These are phyloP conservation scores for Ganoderma lingzhi DNA, from an alignment of 1,284 basidiomycete genomes.

Conservation along the genomic window DNA sequence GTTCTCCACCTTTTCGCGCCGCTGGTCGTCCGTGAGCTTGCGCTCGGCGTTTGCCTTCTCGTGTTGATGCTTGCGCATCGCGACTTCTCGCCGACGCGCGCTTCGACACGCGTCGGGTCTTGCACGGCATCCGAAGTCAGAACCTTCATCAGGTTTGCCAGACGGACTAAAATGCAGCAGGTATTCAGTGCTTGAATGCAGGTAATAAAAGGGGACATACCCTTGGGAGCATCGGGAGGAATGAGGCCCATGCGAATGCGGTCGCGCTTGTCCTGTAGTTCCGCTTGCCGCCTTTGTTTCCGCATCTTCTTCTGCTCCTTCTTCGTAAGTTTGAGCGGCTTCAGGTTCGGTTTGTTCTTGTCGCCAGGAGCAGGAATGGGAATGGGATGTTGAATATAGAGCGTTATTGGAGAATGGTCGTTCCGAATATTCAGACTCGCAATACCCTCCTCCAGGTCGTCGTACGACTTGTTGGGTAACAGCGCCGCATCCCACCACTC, in stretches of 20 bases:
- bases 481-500: slow-evolving; percentile 98
- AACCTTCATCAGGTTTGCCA: slow-evolving; percentile 98
- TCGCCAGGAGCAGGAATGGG: slow-evolving; percentile 93
- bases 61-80: slow-evolving; percentile 87
- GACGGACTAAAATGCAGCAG: slow-evolving; percentile 68
- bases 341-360: slow-evolving; percentile 77
- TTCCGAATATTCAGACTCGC: slow-evolving; percentile 68
- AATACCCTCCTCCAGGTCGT: slow-evolving; percentile 70
- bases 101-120: slow-evolving; percentile 98
- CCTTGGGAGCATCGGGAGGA: slow-evolving; percentile 96
- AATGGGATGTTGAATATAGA: slow-evolving; percentile 97
- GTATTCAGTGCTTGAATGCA: slow-evolving; percentile 20
- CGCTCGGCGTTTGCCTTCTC: slow-evolving; percentile 94
- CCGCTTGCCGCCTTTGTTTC: slow-evolving; percentile 87
- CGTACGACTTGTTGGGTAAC: slow-evolving; percentile 83
- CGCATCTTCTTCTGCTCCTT: slow-evolving; percentile 99
- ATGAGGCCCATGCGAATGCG: slow-evolving; percentile 95
- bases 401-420: slow-evolving; percentile 81
- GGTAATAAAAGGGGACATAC: slow-evolving; percentile 48
- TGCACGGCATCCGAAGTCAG: slow-evolving; percentile 95
- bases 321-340: slow-evolving; percentile 90
- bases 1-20: slow-evolving; percentile 84
- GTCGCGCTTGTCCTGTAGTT: slow-evolving; percentile 95
- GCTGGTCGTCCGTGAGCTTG: slow-evolving; percentile 91
- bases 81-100: slow-evolving; percentile 94